These are phyloP conservation scores for Pseudomassariella vexata DNA, from an alignment of 2,329 filamentous ascomycete genomes.

Conservation along the genomic window DNA sequence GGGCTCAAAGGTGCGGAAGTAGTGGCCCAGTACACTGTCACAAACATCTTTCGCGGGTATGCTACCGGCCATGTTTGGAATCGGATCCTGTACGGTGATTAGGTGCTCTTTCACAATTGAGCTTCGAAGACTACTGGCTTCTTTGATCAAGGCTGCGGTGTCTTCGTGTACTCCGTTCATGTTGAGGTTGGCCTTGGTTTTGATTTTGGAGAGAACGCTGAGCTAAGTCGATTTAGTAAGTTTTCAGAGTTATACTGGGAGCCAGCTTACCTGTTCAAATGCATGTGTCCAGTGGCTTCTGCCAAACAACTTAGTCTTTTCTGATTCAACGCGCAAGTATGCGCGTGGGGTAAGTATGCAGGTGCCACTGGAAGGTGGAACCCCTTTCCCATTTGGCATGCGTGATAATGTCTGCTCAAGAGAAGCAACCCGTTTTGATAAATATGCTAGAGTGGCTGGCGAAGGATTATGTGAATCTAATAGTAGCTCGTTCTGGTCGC, in stretches of 20 bases:
- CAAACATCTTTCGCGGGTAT: conserved; percentile 1
- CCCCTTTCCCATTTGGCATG: neutral
- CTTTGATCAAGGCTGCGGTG: neutral
- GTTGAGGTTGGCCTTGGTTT: neutral
- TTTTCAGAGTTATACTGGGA: neutral
- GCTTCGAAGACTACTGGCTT: neutral
- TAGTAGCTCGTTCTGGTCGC: neutral
- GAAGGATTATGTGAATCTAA: neutral
- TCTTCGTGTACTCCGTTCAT: neutral
- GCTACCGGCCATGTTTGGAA: conserved; percentile 1
- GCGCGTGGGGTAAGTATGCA: neutral
- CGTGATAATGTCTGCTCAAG: no score
- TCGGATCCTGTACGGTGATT: neutral
- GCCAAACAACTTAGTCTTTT: conserved; percentile 1
- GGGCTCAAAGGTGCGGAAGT: conserved; percentile 5
- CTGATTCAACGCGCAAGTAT: neutral
- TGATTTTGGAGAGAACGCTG: conserved; percentile 1
- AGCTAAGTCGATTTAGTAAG: conserved; percentile 1
- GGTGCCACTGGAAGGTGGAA: neutral
- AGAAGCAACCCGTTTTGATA: no score
- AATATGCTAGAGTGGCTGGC: neutral
- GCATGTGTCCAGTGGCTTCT: conserved; percentile 3
- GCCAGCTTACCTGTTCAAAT: conserved; percentile 2
- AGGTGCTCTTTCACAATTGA: neutral
- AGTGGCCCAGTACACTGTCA: conserved; percentile 3